A percentile compares a stretch with the other conserved stretches of the same genome.
These are phyloP conservation scores for Quercus robur DNA, from an alignment of 306 rosid species.

Conservation along the genomic window DNA sequence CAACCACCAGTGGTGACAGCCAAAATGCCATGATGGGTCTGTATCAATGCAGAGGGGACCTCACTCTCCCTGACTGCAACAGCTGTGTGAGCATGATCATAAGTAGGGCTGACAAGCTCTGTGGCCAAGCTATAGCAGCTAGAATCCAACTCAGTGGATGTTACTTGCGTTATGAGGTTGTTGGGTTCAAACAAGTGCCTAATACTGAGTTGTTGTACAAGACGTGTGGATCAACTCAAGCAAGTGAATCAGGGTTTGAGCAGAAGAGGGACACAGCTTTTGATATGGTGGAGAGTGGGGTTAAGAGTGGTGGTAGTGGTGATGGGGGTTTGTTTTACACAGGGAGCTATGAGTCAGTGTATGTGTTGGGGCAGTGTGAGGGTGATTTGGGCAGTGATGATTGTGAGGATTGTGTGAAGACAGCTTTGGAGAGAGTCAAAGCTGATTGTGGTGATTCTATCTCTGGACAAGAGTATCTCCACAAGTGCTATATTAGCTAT, in stretches of 20 bases:
- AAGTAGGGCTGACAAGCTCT: conserved; percentile 35
- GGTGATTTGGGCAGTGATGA: conserved; percentile 58
- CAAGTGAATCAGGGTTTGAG: conserved; percentile 51
- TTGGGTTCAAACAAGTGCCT: conserved; percentile 58
- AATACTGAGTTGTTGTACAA: conserved; percentile 57
- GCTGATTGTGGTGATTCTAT: conserved; percentile 49
- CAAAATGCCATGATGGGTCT: conserved; percentile 39
- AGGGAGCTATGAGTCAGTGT: conserved; percentile 61
- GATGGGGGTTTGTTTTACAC: conserved; percentile 62
- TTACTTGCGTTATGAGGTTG: conserved; percentile 61
- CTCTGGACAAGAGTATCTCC: conserved; percentile 77
- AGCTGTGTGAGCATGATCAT: conserved; percentile 54
- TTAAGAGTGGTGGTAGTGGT: conserved; percentile 25
- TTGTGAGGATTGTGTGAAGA: conserved; percentile 66
- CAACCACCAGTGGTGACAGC: conserved; percentile 51
- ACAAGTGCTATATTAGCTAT: conserved; percentile 70
- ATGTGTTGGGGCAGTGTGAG: conserved; percentile 88
- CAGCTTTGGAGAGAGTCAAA: conserved; percentile 52
- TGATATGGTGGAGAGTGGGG: conserved; percentile 54
- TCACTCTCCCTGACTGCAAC: conserved; percentile 51
- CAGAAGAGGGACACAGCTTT: conserved; percentile 60
- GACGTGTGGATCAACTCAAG: conserved; percentile 51
- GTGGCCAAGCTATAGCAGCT: conserved; percentile 59
- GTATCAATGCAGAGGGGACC: conserved; percentile 97
- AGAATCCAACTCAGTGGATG: conserved; percentile 84